Evolutionary conservation across 345 rosid species (phyloP).

Genomic region (Lagerstroemia speciosa): DNA sequence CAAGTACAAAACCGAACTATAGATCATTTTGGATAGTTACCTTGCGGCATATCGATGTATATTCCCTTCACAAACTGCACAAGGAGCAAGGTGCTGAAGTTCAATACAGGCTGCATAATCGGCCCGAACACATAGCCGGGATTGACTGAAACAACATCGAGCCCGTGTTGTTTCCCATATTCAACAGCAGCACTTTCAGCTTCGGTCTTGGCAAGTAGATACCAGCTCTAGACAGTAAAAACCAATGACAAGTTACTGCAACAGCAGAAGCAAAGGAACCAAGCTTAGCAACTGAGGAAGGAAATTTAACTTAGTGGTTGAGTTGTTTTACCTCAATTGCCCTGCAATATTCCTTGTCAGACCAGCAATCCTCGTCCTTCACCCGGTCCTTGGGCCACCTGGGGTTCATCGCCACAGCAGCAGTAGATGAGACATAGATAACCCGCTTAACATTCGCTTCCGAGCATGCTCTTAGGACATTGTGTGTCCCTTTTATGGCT

Average conservation of each 20-base stretch:
- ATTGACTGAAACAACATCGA: slow-evolving; percentile 44
- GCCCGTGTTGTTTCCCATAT: slow-evolving; percentile 38
- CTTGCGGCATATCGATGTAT: background rate
- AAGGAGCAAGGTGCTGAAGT: slow-evolving; percentile 43
- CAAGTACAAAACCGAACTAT: too few species aligned
- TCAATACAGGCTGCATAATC: slow-evolving; percentile 36
- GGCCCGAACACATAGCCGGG: slow-evolving; percentile 55
- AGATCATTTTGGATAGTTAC: background rate
- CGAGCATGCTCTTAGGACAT: slow-evolving; percentile 22
- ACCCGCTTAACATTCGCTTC: slow-evolving; percentile 18
- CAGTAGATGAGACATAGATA: slow-evolving; percentile 17
- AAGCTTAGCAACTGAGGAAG: background rate
- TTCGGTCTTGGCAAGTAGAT: too few species aligned
- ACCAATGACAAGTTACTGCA: background rate
- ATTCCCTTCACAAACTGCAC: slow-evolving; percentile 46
- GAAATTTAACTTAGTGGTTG: background rate
- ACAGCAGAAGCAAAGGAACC: background rate
- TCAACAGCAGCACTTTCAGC: slow-evolving; percentile 57
- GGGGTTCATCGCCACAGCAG: slow-evolving; percentile 17
- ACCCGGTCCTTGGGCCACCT: slow-evolving; percentile 19
- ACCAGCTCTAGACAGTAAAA: too few species aligned
- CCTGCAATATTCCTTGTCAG: slow-evolving; percentile 22
- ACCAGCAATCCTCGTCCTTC: slow-evolving; percentile 27
- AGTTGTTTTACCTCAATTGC: slow-evolving; percentile 9
- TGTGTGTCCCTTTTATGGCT: slow-evolving; percentile 20